Conservation (phyloP, 2,329 filamentous ascomycete genomes). For the Verticillium albo-atrum region DNA sequence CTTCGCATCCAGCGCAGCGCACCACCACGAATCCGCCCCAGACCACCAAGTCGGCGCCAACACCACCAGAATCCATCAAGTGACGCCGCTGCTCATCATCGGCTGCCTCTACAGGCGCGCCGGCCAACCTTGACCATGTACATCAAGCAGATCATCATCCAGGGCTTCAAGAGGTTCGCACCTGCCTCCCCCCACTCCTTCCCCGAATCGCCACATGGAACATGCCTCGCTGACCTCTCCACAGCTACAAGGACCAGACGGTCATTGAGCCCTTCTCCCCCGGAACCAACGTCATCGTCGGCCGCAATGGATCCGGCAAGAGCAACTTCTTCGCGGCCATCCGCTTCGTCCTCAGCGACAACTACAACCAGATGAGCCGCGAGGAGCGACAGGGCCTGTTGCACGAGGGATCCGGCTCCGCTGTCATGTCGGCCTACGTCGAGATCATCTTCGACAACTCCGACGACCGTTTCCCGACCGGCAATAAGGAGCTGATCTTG, state of each 20-base stretch:
- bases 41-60: not conserved
- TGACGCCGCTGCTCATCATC: not conserved
- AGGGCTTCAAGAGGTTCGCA: conserved; percentile 94
- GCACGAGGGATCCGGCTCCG: conserved; percentile 97
- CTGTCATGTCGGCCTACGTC: conserved; percentile 99
- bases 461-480: conserved; percentile 91
- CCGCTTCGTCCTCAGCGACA: conserved; percentile 96
- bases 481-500: conserved; percentile 83
- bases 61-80: not conserved
- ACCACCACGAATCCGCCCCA: not conserved
- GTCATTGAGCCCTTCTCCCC: conserved; percentile 98
- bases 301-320: conserved; percentile 98
- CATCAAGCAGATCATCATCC: conserved; percentile 99
- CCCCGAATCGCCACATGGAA: conserved; percentile 12
- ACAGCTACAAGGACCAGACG: conserved; percentile 97
- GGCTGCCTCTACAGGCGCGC: conserved; percentile 10
- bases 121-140: conserved; percentile 60
- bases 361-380: conserved; percentile 91
- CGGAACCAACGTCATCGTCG: conserved; percentile 97
- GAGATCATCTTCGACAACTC: conserved; percentile 98
- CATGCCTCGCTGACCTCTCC: conserved; percentile 8
- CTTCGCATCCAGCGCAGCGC: not conserved
- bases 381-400: conserved; percentile 93
- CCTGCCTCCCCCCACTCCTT: conserved; percentile 1
- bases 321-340: conserved; percentile 99